A percentile compares a stretch with the other conserved stretches of the same genome.
Evolutionary conservation across 2,329 filamentous ascomycete genomes (phyloP).

Genomic region (Fusarium buxicola): DNA sequence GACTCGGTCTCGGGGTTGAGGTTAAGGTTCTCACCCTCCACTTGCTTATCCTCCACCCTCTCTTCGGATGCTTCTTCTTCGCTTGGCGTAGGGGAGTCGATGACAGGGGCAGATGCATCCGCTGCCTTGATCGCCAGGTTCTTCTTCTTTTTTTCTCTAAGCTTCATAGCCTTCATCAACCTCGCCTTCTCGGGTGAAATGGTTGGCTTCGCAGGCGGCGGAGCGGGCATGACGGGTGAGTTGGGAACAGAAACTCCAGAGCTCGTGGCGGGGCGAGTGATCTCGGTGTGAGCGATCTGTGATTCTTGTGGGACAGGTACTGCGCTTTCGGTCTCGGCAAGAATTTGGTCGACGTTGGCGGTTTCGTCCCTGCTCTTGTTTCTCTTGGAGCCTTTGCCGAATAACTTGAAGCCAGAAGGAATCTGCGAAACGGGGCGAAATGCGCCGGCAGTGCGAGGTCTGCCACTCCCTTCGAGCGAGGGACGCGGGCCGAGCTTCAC

Average conservation of each 20-base stretch:
- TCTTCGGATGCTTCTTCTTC: conserved; percentile 41
- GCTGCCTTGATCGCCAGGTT: conserved; percentile 45
- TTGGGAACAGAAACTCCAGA: conserved; percentile 59
- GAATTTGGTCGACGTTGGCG: conserved; percentile 50
- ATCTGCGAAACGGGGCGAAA: conserved; percentile 81
- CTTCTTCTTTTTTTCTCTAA: conserved; percentile 81
- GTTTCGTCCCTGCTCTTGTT: conserved; percentile 46
- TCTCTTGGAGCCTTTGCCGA: conserved; percentile 68
- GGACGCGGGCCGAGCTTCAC: conserved; percentile 91
- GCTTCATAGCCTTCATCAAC: conserved; percentile 92
- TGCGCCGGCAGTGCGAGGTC: conserved; percentile 70
- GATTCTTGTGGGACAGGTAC: conserved; percentile 51
- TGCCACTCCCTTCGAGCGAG: conserved; percentile 72
- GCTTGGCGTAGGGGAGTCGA: conserved; percentile 33
- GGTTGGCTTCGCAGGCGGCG: conserved; percentile 58
- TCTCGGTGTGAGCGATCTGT: conserved; percentile 38
- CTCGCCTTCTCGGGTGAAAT: conserved; percentile 91
- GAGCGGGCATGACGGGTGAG: conserved; percentile 50
- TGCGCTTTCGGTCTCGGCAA: conserved; percentile 52
- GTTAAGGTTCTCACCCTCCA: conserved; percentile 35
- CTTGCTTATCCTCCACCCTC: conserved; percentile 36
- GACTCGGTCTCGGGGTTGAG: conserved; percentile 34
- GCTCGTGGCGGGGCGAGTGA: conserved; percentile 56
- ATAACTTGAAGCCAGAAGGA: conserved; percentile 81
- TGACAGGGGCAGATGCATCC: conserved; percentile 29